Percentiles rank a stretch among this genome's conserved stretches.
These are phyloP conservation scores for Annulohypoxylon stygium DNA, from an alignment of 495 filamentous ascomycete genomes.

Conservation along the genomic window DNA sequence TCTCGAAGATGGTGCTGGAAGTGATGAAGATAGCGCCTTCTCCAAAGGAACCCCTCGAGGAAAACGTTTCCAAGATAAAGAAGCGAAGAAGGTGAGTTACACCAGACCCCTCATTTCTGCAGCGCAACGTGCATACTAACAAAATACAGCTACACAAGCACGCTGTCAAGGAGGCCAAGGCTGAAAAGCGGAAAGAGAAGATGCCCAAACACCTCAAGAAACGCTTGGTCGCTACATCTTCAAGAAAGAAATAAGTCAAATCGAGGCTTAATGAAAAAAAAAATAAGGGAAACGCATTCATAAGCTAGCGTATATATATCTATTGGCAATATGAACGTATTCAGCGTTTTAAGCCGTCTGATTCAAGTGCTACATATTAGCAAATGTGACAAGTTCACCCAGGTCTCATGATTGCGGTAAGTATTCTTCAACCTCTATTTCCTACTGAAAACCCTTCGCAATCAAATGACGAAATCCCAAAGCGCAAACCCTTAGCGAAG, in stretches of 20 bases:
- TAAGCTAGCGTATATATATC: not conserved
- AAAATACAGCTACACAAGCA: constrained; percentile 77
- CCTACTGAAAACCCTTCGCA: not conserved
- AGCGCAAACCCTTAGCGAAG: constrained; percentile 11
- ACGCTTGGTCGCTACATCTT: constrained; percentile 67
- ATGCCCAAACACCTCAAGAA: constrained; percentile 97
- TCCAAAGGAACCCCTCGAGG: constrained; percentile 80
- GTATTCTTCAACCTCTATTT: not conserved
- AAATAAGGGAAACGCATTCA: not conserved
- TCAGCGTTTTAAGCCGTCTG: not conserved
- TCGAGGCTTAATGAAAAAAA: constrained; percentile 19
- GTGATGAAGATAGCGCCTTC: constrained; percentile 66
- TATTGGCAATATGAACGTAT: not conserved
- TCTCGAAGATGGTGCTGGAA: constrained; percentile 64
- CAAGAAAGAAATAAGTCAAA: constrained; percentile 55
- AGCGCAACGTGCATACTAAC: constrained; percentile 34
- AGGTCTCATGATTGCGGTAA: not conserved
- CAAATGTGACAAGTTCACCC: not conserved
- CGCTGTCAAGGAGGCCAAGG: constrained; percentile 93
- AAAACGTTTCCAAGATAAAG: constrained; percentile 92
- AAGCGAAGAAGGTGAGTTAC: constrained; percentile 74
- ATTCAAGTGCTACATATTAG: not conserved
- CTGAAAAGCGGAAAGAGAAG: constrained; percentile 90
- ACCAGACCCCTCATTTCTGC: not conserved
- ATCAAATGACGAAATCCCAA: constrained; percentile 55